Conservation (phyloP, 2,329 filamentous ascomycete species). For the Knoxdaviesia capensis region DNA sequence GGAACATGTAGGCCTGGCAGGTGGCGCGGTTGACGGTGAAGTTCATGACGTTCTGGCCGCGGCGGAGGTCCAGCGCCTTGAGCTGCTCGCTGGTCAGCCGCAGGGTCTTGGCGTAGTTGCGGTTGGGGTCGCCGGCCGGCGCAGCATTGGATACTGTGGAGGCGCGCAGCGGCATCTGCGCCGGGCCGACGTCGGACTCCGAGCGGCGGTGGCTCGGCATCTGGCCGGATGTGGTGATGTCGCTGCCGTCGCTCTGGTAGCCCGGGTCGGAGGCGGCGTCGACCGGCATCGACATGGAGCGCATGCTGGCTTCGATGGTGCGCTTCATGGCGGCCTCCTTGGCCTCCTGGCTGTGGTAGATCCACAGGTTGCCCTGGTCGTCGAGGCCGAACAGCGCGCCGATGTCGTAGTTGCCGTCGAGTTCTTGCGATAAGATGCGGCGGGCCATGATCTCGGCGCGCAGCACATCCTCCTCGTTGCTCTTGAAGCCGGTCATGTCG, state of each 20-base stretch:
- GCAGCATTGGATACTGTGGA: constrained; percentile 39
- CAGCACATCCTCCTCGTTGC: constrained; percentile 77
- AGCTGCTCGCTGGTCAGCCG: constrained; percentile 89
- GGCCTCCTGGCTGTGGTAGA: constrained; percentile 93
- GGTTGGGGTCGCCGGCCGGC: constrained; percentile 46
- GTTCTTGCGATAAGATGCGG: constrained; percentile 77
- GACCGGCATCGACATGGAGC: constrained; percentile 30
- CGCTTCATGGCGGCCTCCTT: constrained; percentile 69
- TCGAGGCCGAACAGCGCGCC: constrained; percentile 89
- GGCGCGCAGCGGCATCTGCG: constrained; percentile 19
- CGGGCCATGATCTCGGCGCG: constrained; percentile 84
- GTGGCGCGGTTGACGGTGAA: constrained; percentile 94
- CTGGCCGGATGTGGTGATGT: constrained; percentile 27
- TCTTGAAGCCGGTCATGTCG: constrained; percentile 95
- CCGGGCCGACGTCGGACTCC: constrained; percentile 43
- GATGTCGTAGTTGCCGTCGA: constrained; percentile 91
- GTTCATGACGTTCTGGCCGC: constrained; percentile 80
- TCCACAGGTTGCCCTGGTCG: constrained; percentile 95
- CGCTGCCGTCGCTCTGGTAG: constrained; percentile 78
- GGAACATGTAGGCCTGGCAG: constrained; percentile 79
- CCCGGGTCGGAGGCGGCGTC: constrained; percentile 84
- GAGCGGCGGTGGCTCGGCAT: constrained; percentile 33
- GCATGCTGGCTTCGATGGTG: constrained; percentile 29
- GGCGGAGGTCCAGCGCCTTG: constrained; percentile 61
- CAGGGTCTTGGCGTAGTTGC: constrained; percentile 91